A percentile compares a stretch with the other conserved stretches of the same genome.
phyloP scores from a whole-genome alignment of 352 stramenopile species.

The Pythium aristosporum region DNA sequence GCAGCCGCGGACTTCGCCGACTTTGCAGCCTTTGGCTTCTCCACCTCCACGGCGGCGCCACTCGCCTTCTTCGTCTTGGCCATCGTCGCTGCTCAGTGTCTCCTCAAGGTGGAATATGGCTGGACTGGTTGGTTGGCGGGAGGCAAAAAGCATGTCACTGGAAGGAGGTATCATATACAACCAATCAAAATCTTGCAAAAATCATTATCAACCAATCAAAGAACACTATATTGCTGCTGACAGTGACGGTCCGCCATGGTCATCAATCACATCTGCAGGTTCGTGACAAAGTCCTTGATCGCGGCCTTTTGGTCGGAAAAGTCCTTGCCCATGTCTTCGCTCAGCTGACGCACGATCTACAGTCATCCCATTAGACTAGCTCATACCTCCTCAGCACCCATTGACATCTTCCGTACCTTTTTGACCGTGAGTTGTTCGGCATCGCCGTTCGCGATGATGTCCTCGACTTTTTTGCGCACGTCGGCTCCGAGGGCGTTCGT shows the following conservation, averaged over 20 bases:
- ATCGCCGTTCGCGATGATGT: constrained; percentile 79
- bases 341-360: constrained; percentile 74
- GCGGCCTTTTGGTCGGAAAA: constrained; percentile 69
- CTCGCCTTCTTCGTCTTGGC: constrained; percentile 36
- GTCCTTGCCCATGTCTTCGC: constrained; percentile 61
- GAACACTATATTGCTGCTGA: constrained; percentile 8
- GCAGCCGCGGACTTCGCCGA: constrained; percentile 7
- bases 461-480: constrained; percentile 61
- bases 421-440: constrained; percentile 83
- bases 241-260: not conserved
- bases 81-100: constrained; percentile 33
- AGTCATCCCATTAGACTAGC: not conserved
- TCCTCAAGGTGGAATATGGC: constrained; percentile 36
- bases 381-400: no score
- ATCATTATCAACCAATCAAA: constrained; percentile 23
- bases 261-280: constrained; percentile 29
- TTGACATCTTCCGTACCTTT: constrained; percentile 39
- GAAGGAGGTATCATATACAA: constrained; percentile 5
- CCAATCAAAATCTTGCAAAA: constrained; percentile 24
- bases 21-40: constrained; percentile 18
- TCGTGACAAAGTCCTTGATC: constrained; percentile 81
- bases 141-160: constrained; percentile 13
- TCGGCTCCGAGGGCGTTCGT: constrained; percentile 37
- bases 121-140: constrained; percentile 16
- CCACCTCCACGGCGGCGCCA: constrained; percentile 7